These are phyloP conservation scores for Arabidopsis thaliana DNA, from an alignment of 345 rosid genomes.

Conservation along the genomic window DNA sequence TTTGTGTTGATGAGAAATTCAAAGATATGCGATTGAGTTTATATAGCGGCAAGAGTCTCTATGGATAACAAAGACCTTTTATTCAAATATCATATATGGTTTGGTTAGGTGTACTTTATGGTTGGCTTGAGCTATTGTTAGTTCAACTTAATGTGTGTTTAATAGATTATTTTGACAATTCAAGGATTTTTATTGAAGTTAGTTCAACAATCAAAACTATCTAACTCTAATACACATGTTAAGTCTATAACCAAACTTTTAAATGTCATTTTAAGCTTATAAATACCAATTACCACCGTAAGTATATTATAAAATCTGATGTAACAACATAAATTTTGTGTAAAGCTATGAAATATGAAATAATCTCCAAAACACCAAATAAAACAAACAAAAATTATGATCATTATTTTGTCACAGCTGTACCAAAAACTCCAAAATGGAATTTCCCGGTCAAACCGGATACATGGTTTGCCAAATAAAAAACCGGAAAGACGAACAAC, in stretches of 20 bases:
- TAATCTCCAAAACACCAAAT: no score
- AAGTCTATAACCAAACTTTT: background rate
- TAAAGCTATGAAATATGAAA: no score
- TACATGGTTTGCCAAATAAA: background rate
- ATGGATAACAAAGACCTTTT: conserved; percentile 6
- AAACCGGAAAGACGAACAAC: background rate
- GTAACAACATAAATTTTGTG: no score
- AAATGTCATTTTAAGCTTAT: background rate
- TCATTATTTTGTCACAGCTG: no score
- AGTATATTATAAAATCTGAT: background rate
- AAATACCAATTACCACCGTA: background rate
- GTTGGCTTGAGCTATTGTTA: conserved; percentile 33
- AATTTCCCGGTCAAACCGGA: background rate
- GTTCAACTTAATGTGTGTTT: conserved; percentile 36
- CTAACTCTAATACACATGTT: background rate
- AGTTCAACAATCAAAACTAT: conserved; percentile 32
- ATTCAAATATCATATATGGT: background rate
- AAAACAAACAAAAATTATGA: no score
- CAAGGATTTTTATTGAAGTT: conserved; percentile 3
- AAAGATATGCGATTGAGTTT: conserved; percentile 18
- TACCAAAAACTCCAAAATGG: no score
- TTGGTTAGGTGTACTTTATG: conserved; percentile 24
- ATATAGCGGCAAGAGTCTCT: conserved; percentile 29
- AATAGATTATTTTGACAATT: conserved; percentile 17
- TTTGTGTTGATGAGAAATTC: conserved; percentile 14